Percentiles rank a stretch among this genome's conserved stretches.
Evolutionary conservation across 352 stramenopile species (phyloP).

Genomic region (Achlya hypogyna): DNA sequence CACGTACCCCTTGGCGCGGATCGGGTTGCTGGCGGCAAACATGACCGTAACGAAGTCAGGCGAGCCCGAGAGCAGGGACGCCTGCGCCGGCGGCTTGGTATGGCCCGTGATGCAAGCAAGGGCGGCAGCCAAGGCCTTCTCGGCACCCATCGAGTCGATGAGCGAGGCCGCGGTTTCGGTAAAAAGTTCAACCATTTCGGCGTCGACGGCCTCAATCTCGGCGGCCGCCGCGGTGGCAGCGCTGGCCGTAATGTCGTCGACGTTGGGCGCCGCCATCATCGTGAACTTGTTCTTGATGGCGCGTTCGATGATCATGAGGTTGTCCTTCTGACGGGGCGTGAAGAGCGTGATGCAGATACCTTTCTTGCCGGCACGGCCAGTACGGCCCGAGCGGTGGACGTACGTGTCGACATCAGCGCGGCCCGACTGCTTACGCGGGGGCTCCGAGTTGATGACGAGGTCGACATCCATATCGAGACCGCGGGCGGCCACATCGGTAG

Average conservation of each 20-base stretch:
- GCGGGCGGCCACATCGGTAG: slow-evolving; percentile 94
- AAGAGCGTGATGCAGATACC: slow-evolving; percentile 97
- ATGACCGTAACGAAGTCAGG: slow-evolving; percentile 85
- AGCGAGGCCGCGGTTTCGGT: slow-evolving; percentile 56
- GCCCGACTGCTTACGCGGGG: slow-evolving; percentile 67
- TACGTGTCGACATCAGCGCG: slow-evolving; percentile 95
- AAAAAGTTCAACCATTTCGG: slow-evolving; percentile 66
- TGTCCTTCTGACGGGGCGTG: slow-evolving; percentile 68
- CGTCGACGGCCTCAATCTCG: slow-evolving; percentile 75
- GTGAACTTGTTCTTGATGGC: slow-evolving; percentile 85
- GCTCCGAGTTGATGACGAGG: slow-evolving; percentile 95
- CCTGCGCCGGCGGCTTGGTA: slow-evolving; percentile 61
- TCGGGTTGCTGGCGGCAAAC: slow-evolving; percentile 75
- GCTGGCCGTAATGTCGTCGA: slow-evolving; percentile 81
- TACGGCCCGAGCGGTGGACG: slow-evolving; percentile 96
- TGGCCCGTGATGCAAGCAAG: slow-evolving; percentile 88
- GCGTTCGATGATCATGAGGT: slow-evolving; percentile 77
- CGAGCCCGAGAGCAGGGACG: slow-evolving; percentile 84
- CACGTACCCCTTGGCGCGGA: slow-evolving; percentile 85
- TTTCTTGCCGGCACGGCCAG: slow-evolving; percentile 92
- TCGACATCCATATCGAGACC: slow-evolving; percentile 97
- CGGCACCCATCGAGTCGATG: slow-evolving; percentile 45
- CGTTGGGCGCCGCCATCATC: slow-evolving; percentile 70
- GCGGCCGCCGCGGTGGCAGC: slow-evolving; percentile 74
- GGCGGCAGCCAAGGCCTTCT: slow-evolving; percentile 64